Conservation (phyloP, 2,329 filamentous ascomycete genomes). For the Penicillium paneum region DNA sequence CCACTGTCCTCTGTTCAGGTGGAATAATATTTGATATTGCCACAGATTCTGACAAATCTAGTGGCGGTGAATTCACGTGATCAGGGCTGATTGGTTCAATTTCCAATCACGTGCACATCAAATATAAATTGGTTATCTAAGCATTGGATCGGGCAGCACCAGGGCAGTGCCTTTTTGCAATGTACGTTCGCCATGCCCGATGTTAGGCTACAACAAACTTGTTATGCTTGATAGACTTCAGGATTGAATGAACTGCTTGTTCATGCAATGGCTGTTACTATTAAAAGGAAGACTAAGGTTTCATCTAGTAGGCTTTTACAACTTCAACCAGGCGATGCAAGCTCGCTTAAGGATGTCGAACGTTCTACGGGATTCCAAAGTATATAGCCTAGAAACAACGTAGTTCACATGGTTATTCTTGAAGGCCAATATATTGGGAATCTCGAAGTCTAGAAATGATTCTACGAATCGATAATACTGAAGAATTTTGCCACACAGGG, state of each 20-base stretch:
- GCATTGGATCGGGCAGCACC: background rate
- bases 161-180: constrained; percentile 5
- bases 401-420: background rate
- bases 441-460: background rate
- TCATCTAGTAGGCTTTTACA: background rate
- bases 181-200: constrained; percentile 1
- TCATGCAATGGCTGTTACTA: background rate
- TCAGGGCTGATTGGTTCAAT: background rate
- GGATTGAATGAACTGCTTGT: background rate
- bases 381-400: background rate
- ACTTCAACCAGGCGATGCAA: constrained; percentile 1
- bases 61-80: constrained; percentile 11
- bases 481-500: background rate
- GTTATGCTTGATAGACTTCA: background rate
- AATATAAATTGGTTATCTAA: background rate
- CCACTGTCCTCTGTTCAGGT: background rate
- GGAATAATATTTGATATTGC: background rate
- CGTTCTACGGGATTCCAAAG: background rate
- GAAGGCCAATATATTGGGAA: background rate
- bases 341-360: background rate
- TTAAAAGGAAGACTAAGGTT: background rate
- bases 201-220: constrained; percentile 8
- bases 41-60: constrained; percentile 5
- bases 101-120: background rate
- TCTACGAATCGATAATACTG: background rate